phyloP scores from a whole-genome alignment of 2,329 filamentous ascomycete species.

The Aspergillus unguis region DNA sequence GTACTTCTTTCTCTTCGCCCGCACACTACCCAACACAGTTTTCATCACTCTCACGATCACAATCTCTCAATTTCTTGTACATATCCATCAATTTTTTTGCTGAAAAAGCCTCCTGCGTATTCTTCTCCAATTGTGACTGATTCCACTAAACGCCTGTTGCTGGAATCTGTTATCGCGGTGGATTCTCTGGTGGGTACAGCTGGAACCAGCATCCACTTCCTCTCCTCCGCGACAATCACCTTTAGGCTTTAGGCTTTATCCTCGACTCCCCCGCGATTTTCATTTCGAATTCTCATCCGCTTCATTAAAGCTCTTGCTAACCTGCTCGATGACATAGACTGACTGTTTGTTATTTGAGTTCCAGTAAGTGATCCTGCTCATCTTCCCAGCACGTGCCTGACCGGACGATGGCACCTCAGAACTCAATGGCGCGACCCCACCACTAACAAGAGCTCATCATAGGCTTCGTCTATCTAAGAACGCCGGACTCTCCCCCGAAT shows the following conservation, averaged over 20 bases:
- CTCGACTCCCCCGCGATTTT: not conserved
- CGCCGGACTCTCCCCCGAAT: not conserved
- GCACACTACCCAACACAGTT: not conserved
- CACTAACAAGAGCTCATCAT: not conserved
- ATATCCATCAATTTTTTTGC: not conserved
- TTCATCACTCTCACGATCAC: not conserved
- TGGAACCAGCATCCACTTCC: not conserved
- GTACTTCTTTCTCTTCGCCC: conserved; percentile 13
- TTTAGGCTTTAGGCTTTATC: not conserved
- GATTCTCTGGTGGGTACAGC: conserved; percentile 12
- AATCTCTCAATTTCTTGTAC: conserved; percentile 3
- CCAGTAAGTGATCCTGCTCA: not conserved
- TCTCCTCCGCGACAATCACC: conserved; percentile 2
- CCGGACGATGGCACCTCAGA: not conserved
- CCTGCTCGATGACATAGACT: not conserved
- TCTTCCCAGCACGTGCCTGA: not conserved
- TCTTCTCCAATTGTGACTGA: conserved; percentile 6
- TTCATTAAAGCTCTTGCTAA: too few relatives aligned
- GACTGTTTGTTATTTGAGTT: not conserved
- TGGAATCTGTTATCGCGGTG: conserved; percentile 15
- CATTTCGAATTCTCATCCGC: too few relatives aligned
- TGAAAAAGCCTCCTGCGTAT: not conserved
- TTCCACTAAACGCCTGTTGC: not conserved
- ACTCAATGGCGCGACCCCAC: not conserved
- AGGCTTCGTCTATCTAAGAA: conserved; percentile 1